Evolutionary conservation across 345 rosid genomes (phyloP).

Genomic region (Syzygium grande): DNA sequence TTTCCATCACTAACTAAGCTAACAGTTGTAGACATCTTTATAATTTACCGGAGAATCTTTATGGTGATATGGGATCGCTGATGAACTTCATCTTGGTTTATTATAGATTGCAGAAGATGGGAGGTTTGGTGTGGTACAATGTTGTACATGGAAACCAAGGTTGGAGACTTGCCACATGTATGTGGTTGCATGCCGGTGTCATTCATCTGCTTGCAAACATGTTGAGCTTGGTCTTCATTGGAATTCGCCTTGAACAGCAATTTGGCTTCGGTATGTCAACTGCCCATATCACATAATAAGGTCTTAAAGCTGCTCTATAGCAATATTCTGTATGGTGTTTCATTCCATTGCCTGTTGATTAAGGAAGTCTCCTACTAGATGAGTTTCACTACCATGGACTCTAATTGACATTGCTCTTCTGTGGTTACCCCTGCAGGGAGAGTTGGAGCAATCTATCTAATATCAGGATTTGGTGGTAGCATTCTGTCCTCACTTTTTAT

Average conservation of each 20-base stretch:
- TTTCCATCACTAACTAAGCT: neutral
- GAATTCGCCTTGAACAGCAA: slow-evolving; percentile 96
- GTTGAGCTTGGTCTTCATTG: slow-evolving; percentile 90
- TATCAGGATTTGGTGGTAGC: slow-evolving; percentile 93
- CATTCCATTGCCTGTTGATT: neutral
- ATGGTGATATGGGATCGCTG: neutral
- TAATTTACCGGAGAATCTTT: neutral
- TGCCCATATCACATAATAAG: neutral
- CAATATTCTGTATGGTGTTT: neutral
- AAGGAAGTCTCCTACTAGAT: neutral
- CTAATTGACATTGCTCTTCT: neutral
- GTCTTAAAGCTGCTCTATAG: neutral
- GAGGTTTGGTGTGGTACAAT: slow-evolving; percentile 64
- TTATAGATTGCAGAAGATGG: slow-evolving; percentile 79
- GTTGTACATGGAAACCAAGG: slow-evolving; percentile 73
- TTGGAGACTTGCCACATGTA: slow-evolving; percentile 79
- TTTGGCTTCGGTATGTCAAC: slow-evolving; percentile 77
- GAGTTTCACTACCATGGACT: neutral
- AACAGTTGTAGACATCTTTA: neutral
- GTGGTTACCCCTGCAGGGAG: slow-evolving; percentile 32
- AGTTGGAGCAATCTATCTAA: slow-evolving; percentile 69
- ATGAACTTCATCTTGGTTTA: neutral
- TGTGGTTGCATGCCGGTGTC: slow-evolving; percentile 97
- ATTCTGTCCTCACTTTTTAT: slow-evolving; percentile 73
- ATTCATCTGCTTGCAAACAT: slow-evolving; percentile 86